Evolutionary conservation across 371 early-diverging fungal species (phyloP).

Genomic region (Saksenaea vasiformis): DNA sequence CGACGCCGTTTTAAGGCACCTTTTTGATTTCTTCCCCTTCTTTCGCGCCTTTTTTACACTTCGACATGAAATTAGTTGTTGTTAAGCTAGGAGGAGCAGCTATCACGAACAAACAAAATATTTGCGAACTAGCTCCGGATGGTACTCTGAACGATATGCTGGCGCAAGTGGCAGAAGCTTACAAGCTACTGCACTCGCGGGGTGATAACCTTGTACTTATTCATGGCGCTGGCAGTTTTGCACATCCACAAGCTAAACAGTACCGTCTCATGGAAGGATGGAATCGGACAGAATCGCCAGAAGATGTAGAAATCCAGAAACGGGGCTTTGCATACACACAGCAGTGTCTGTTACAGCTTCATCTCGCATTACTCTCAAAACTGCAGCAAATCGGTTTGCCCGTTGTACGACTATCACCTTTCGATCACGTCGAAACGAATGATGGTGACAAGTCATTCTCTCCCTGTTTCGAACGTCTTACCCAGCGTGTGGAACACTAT

Average conservation of each 20-base stretch:
- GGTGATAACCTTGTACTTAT: conserved; percentile 37
- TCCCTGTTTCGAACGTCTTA: conserved; percentile 13
- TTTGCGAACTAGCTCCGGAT: conserved; percentile 28
- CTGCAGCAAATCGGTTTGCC: conserved; percentile 34
- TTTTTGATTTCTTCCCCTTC: conserved; percentile 1
- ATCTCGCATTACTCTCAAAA: conserved; percentile 18
- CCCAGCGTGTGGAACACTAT: conserved; percentile 19
- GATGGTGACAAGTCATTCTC: conserved; percentile 25
- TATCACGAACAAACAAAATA: conserved; percentile 41
- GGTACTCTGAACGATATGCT: conserved; percentile 16
- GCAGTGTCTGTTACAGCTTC: conserved; percentile 26
- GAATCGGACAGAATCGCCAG: neutral
- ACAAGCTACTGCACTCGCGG: conserved; percentile 11
- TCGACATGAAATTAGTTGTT: conserved; percentile 32
- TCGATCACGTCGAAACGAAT: conserved; percentile 36
- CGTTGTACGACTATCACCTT: conserved; percentile 35
- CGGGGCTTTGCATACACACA: conserved; percentile 37
- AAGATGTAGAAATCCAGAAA: conserved; percentile 12
- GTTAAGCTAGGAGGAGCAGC: conserved; percentile 55
- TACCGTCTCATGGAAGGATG: conserved; percentile 42
- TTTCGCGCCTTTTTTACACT: neutral
- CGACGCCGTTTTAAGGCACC: neutral
- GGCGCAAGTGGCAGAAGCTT: conserved; percentile 30
- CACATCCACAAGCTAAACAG: conserved; percentile 48
- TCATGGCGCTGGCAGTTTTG: conserved; percentile 56